A percentile compares a stretch with the other conserved stretches of the same genome.
Conservation (phyloP, 1,139 yeast species). For the Protomyces inouyei region DNA sequence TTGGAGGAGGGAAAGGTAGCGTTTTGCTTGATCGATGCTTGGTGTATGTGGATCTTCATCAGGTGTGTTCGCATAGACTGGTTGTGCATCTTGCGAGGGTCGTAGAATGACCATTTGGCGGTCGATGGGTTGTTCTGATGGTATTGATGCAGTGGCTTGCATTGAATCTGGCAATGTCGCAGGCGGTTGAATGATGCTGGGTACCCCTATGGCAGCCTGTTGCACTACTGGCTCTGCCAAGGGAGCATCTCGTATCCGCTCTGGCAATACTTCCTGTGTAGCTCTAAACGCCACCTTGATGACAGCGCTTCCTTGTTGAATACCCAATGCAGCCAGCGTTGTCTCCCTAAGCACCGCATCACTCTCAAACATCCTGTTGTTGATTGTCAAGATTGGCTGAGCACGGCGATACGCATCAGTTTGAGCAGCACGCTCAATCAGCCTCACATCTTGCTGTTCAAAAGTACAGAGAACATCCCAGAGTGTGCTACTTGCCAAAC, state of each 20-base stretch:
- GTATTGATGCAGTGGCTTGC: neutral
- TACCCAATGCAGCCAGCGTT: constrained; percentile 14
- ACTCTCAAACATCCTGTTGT: neutral
- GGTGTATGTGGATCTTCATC: neutral
- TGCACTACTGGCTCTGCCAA: neutral
- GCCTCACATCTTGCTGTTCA: neutral
- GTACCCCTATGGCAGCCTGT: neutral
- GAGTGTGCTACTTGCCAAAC: neutral
- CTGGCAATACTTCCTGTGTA: neutral
- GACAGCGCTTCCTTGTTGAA: constrained; percentile 17
- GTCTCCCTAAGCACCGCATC: neutral
- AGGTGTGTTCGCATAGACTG: neutral
- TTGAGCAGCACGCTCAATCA: neutral
- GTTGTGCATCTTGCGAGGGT: neutral
- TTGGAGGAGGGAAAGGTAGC: neutral
- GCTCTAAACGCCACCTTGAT: constrained; percentile 2
- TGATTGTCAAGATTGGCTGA: neutral
- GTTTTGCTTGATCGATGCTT: neutral
- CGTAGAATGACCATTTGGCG: neutral
- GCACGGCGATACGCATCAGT: neutral
- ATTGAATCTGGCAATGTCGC: neutral
- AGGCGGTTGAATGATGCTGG: neutral
- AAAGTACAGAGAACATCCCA: neutral
- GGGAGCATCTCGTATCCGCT: neutral
- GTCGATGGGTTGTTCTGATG: neutral